Evolutionary conservation across 352 stramenopile species (phyloP), one percentile per base, ranked within the genome.

Genomic region (Phytophthora pini): DNA sequence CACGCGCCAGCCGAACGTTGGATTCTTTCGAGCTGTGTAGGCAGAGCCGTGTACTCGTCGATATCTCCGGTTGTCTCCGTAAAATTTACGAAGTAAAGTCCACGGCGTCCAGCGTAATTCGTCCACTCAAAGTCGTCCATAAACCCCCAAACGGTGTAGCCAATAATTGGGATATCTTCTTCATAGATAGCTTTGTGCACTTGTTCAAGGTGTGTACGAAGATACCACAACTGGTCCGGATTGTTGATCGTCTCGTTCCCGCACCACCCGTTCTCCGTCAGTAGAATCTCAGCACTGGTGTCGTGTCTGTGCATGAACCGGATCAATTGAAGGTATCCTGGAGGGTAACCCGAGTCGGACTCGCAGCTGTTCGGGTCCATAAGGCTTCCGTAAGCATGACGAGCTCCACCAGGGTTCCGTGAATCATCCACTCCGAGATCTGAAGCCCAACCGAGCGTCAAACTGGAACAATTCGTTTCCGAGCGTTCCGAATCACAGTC

Each of bases 121-220:
- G 55, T 68, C 69, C 69, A 77, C 53, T 77, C 64, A 17, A 73
- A 77, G 27, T 58, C 41, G 49, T 77, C 69, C 50, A 74, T 57
- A n/a, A 77, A 68, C 26, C 77, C 90, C 95, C 95, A 98, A 13
- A 88, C 91, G 68, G 94, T 98, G 72, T 98, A 98, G 2, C 89
- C 92, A 47, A 84, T 74, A 32, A 98, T 68, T 20, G 77, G 71
- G 49, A 91, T 87, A 6, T 75, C 58, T 4, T 83, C 68, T 10
- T 87, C 61, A 8, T 66, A 69, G 34, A 87, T 74, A 7, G 76
- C 79, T 52, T 74, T 76, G 61, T 85, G 74, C 17, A 89, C 82
- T 51, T 87, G 74, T 31, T 85, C 71, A 3, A 90, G 20, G 45
- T 84, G 76, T 5, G 57, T 70, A 26, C 81, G 77, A 36, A 72